phyloP scores from a whole-genome alignment of 257 asterid genomes.

The Primulina eburnea region DNA sequence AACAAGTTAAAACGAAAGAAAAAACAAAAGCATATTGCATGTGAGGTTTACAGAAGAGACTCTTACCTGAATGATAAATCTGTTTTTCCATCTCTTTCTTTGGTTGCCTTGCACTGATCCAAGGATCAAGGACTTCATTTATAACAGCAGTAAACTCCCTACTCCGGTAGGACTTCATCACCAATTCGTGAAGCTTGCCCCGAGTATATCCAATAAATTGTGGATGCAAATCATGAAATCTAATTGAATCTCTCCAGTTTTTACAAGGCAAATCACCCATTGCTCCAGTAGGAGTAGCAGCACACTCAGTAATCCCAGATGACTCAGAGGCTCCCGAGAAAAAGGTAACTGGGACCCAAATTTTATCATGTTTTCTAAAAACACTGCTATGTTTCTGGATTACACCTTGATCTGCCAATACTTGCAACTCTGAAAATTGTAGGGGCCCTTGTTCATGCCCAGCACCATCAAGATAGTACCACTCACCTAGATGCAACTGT shows the following conservation, averaged over 20 bases:
- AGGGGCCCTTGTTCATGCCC: slow-evolving; percentile 97
- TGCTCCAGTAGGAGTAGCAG: slow-evolving; percentile 35
- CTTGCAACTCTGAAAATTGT: slow-evolving; percentile 72
- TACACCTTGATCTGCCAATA: slow-evolving; percentile 76
- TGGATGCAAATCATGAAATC: slow-evolving; percentile 77
- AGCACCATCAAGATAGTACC: slow-evolving; percentile 96
- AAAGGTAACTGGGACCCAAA: slow-evolving; percentile 82
- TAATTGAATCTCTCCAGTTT: slow-evolving; percentile 32
- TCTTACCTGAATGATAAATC: slow-evolving; percentile 52
- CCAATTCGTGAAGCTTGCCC: slow-evolving; percentile 95
- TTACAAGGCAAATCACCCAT: slow-evolving; percentile 28
- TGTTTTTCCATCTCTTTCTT: slow-evolving; percentile 78
- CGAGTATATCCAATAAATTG: slow-evolving; percentile 91
- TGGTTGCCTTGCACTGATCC: slow-evolving; percentile 88
- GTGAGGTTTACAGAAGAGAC: slow-evolving; percentile 19
- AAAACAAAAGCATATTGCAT: slow-evolving; percentile 11
- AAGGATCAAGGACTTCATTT: slow-evolving; percentile 96
- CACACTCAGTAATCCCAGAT: slow-evolving; percentile 34
- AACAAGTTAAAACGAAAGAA: slow-evolving; percentile 11
- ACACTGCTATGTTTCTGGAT: slow-evolving; percentile 75
- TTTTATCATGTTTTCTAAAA: slow-evolving; percentile 74
- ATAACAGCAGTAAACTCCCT: slow-evolving; percentile 98
- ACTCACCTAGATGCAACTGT: slow-evolving; percentile 73
- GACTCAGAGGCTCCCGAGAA: slow-evolving; percentile 35
- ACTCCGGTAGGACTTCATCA: slow-evolving; percentile 95